Conservation (phyloP, 2,329 filamentous ascomycete genomes). For the Cryphonectria parasitica region DNA sequence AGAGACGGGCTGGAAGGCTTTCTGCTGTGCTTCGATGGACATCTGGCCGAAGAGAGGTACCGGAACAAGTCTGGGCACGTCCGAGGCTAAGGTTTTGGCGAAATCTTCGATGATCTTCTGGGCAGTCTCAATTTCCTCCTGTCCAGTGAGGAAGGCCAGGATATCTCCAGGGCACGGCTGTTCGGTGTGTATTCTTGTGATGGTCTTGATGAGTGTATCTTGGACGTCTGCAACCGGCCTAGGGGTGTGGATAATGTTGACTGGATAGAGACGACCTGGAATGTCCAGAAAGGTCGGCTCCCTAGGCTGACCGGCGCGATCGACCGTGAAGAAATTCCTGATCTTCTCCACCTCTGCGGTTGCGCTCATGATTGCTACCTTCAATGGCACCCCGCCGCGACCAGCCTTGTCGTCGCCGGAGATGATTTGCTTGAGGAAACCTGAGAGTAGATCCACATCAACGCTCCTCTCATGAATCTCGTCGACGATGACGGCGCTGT, state of each 20-base stretch:
- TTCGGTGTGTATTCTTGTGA: constrained; percentile 84
- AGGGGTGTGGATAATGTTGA: constrained; percentile 75
- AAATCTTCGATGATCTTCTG: constrained; percentile 83
- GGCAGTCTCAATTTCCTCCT: constrained; percentile 86
- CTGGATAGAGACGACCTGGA: constrained; percentile 84
- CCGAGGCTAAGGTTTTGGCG: constrained; percentile 69
- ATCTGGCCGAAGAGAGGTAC: constrained; percentile 90
- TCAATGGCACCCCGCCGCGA: constrained; percentile 74
- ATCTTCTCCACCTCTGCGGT: constrained; percentile 87
- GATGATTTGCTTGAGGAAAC: constrained; percentile 82
- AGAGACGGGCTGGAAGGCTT: constrained; percentile 77
- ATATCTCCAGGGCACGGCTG: constrained; percentile 94
- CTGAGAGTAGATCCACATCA: constrained; percentile 88
- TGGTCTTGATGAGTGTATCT: constrained; percentile 77
- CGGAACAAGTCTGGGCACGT: constrained; percentile 73
- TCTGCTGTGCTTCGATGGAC: constrained; percentile 82
- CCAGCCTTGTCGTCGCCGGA: constrained; percentile 63
- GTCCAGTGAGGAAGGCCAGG: constrained; percentile 87
- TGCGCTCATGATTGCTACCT: constrained; percentile 95
- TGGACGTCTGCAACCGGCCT: constrained; percentile 80
- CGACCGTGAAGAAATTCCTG: constrained; percentile 68
- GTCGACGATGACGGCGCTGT: constrained; percentile 90
- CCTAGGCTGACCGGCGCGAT: constrained; percentile 21
- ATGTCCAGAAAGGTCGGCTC: constrained; percentile 59
- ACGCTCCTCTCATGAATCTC: constrained; percentile 96